Conservation (phyloP, 2,329 filamentous ascomycete genomes). For the Helotiales sp. region DNA sequence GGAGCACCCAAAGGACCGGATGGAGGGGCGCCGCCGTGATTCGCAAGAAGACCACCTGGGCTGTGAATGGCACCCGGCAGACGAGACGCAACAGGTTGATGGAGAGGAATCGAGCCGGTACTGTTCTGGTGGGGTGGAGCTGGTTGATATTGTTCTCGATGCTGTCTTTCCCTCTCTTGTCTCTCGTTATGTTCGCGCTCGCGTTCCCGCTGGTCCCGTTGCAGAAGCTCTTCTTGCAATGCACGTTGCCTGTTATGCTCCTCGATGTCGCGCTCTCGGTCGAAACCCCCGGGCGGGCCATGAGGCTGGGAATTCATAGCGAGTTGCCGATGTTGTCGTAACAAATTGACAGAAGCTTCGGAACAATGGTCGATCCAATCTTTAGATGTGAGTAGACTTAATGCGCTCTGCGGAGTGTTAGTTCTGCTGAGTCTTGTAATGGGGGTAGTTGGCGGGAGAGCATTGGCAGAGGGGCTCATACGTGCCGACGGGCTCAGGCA, state of each 20-base stretch:
- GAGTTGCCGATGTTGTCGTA: background rate
- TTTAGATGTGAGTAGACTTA: background rate
- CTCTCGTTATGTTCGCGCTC: slow-evolving; percentile 55
- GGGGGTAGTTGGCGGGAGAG: background rate
- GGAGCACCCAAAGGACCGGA: slow-evolving; percentile 50
- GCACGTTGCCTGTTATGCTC: slow-evolving; percentile 61
- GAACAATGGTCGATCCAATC: background rate
- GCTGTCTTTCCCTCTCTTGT: slow-evolving; percentile 58
- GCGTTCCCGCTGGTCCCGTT: slow-evolving; percentile 42
- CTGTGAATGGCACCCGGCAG: slow-evolving; percentile 84
- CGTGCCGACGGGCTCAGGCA: background rate
- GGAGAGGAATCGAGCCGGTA: slow-evolving; percentile 85
- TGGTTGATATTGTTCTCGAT: slow-evolving; percentile 68
- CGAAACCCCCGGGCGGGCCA: slow-evolving; percentile 38
- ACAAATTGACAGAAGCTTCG: background rate
- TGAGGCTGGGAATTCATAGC: slow-evolving; percentile 43
- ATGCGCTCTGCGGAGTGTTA: slow-evolving; percentile 2
- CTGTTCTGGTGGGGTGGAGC: slow-evolving; percentile 81
- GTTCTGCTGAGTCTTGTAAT: background rate
- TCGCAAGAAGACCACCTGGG: slow-evolving; percentile 84
- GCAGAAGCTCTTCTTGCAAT: slow-evolving; percentile 59
- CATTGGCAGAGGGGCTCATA: background rate
- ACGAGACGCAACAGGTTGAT: slow-evolving; percentile 89
- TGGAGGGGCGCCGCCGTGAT: slow-evolving; percentile 66
- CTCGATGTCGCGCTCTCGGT: slow-evolving; percentile 51